Evolutionary conservation across 1,284 basidiomycete genomes (phyloP), one percentile per base, ranked within the genome.

Genomic region (Tilletiopsis washingtonensis): DNA sequence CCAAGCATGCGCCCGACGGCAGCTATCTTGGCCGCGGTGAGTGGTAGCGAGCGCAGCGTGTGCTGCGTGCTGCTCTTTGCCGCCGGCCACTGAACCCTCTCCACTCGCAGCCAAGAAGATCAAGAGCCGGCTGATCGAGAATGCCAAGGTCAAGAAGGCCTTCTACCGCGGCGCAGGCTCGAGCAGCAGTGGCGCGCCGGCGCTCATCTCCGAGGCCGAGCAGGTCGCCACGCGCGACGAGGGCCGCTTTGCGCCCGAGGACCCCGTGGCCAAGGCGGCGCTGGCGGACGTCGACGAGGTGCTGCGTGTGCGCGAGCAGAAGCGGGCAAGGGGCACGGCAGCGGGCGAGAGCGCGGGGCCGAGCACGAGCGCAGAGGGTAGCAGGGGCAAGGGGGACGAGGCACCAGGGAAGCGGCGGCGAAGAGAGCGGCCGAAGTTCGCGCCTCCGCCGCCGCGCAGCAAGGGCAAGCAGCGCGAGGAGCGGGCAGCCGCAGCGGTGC

Each of bases 91-190:
- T n/a, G n/a, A n/a, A n/a, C n/a, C n/a, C n/a, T n/a, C n/a, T n/a
- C n/a, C n/a, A 9, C 21, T 23, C 15, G 38, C 65, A 77, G 78
- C 77, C 23, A 75, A 77, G 46, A 77, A 77, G 59, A 76, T 78
- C 65, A 79, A 79, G 58, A 75, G 75, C 17, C 75, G 76, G 27
- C 66, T 79, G 45, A 79, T 79, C 53, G 68, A 75, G 57, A 76
- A 77, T 43, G 78, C 78, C 29, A 78, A 77, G 61, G 70, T 77
- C 48, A 79, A 79, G 68, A 75, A 76, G 58, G 68, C 71, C 17
- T 79, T 75, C 58, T 77, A 75, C 76, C 47, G 68, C 78, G 17
- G 74, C 76, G 52, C 58, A 67, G 25, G 76, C 78, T 75, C 54
- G 52, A 56, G 4, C 23, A 19, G 9, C 36, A 4, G 32, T 38